Evolutionary conservation across 2,329 filamentous ascomycete species (phyloP).

Genomic region (Blastomyces silverae): DNA sequence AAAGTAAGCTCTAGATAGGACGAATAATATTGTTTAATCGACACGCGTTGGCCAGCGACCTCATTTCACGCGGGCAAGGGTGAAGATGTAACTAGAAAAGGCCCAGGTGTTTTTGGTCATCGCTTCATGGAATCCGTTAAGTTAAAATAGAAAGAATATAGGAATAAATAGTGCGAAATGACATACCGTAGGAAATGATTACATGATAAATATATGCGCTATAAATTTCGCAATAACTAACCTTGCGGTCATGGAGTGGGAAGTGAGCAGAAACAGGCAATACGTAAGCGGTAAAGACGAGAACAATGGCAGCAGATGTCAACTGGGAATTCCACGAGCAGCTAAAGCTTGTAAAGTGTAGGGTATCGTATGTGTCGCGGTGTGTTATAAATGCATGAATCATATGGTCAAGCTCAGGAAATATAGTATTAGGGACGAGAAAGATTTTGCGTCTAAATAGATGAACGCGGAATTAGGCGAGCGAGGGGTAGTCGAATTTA

Average conservation of each 20-base stretch:
- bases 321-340: neutral
- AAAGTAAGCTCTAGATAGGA: neutral
- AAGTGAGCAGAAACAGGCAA: neutral
- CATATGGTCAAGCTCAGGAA: neutral
- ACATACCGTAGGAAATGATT: too few species aligned
- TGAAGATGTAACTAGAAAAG: neutral
- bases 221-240: neutral
- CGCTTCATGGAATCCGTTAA: neutral
- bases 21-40: neutral
- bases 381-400: neutral
- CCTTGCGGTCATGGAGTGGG: neutral
- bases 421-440: neutral
- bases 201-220: slow-evolving; percentile 2
- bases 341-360: neutral
- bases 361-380: neutral
- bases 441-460: neutral
- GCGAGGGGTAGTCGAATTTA: too few species aligned
- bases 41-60: neutral
- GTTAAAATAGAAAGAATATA: neutral
- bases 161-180: neutral
- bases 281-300: neutral
- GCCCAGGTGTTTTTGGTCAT: neutral
- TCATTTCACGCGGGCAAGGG: too few species aligned
- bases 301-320: neutral
- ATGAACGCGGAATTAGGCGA: neutral